A percentile compares a stretch with the other conserved stretches of the same genome.
Conservation (phyloP, 495 filamentous ascomycete species). For the Immersiella caudata region DNA sequence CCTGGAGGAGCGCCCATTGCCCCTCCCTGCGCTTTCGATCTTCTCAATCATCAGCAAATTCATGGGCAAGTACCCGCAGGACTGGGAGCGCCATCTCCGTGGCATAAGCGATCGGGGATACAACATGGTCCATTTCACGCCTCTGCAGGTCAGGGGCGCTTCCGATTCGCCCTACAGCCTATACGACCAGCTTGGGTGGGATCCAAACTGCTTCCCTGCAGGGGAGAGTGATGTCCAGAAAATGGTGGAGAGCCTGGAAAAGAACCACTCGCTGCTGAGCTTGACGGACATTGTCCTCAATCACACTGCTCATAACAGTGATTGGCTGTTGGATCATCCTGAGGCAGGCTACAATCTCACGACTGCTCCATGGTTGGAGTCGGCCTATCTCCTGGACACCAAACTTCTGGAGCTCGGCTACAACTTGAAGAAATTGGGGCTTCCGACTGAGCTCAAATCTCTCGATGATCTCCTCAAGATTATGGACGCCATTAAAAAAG, state of each 20-base stretch:
- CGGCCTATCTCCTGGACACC: conserved; percentile 85
- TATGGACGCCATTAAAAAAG: conserved; percentile 80
- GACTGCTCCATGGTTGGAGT: conserved; percentile 90
- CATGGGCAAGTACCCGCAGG: conserved; percentile 85
- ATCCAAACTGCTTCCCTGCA: conserved; percentile 77
- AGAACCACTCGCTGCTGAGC: conserved; percentile 79
- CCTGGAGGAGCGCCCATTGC: conserved; percentile 67
- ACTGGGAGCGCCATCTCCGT: conserved; percentile 85
- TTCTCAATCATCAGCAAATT: conserved; percentile 98
- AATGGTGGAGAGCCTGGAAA: conserved; percentile 80
- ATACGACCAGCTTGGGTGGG: conserved; percentile 87
- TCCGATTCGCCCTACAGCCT: conserved; percentile 98
- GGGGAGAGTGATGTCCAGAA: conserved; percentile 82
- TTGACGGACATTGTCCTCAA: conserved; percentile 98
- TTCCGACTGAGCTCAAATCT: conserved; percentile 72
- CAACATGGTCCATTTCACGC: conserved; percentile 99
- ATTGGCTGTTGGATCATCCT: conserved; percentile 92
- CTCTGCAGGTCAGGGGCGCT: conserved; percentile 80
- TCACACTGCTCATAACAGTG: conserved; percentile 93
- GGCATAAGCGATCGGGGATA: conserved; percentile 89
- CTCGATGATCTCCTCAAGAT: conserved; percentile 76
- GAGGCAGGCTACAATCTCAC: conserved; percentile 94
- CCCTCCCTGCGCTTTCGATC: conserved; percentile 82
- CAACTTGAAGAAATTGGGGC: conserved; percentile 64
- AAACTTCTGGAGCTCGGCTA: conserved; percentile 76